Conservation (phyloP, 1,139 yeast genomes). For the Torulaspora globosa region DNA sequence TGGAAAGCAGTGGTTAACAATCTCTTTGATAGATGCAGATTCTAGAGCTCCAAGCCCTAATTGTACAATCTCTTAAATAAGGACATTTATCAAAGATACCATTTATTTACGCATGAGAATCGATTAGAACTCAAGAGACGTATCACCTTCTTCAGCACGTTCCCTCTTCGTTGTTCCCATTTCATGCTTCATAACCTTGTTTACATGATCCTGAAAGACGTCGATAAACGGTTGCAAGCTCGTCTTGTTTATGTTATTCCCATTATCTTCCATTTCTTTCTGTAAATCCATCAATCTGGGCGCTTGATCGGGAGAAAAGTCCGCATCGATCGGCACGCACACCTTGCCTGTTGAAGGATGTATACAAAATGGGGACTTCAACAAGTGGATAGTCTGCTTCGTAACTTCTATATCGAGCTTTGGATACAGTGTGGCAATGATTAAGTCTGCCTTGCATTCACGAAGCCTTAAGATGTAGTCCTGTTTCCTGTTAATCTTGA, state of each 20-base stretch:
- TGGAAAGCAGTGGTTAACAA: conserved; percentile 38
- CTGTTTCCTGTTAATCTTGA: conserved; percentile 43
- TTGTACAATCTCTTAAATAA: conserved; percentile 15
- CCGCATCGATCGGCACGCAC: conserved; percentile 77
- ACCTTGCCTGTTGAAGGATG: conserved; percentile 98
- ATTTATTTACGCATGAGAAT: background rate
- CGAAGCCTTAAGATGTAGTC: conserved; percentile 39
- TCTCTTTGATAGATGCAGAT: conserved; percentile 11
- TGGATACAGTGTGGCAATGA: conserved; percentile 80
- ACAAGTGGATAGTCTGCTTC: conserved; percentile 79
- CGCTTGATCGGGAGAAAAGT: conserved; percentile 74
- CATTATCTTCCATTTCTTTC: conserved; percentile 38
- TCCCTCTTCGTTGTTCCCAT: conserved; percentile 45
- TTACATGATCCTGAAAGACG: conserved; percentile 64
- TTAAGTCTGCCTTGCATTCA: conserved; percentile 78
- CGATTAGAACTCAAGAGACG: conserved; percentile 3
- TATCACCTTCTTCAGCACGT: conserved; percentile 32
- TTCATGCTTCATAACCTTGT: conserved; percentile 54
- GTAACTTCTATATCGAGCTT: conserved; percentile 92
- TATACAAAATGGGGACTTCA: conserved; percentile 96
- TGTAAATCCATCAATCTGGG: conserved; percentile 68
- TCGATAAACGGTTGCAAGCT: conserved; percentile 70
- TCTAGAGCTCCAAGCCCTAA: conserved; percentile 10
- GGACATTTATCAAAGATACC: background rate
- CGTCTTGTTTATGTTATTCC: conserved; percentile 59